Evolutionary conservation across 352 stramenopile species (phyloP).

Genomic region (Globisporangium perplexum): DNA sequence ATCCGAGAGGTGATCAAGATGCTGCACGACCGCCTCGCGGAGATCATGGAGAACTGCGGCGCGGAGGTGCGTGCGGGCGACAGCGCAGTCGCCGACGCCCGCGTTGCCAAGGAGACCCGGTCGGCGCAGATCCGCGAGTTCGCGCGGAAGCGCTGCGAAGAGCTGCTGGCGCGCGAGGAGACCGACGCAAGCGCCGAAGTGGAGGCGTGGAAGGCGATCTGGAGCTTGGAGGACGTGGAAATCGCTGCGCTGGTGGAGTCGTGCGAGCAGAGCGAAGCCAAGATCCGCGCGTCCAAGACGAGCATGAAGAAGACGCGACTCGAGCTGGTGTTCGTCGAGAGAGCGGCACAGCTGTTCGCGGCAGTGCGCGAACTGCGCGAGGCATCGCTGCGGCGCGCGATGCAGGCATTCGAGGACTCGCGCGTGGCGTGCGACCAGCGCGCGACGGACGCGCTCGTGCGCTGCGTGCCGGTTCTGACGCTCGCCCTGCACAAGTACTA

Average conservation of each 20-base stretch:
- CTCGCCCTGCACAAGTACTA: conserved; percentile 37
- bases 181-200: conserved; percentile 27
- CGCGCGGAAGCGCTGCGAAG: conserved; percentile 21
- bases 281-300: conserved; percentile 11
- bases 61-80: conserved; percentile 22
- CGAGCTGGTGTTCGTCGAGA: conserved; percentile 27
- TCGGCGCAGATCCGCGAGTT: conserved; percentile 28
- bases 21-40: conserved; percentile 19
- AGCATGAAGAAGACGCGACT: conserved; percentile 19
- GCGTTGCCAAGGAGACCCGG: conserved; percentile 21
- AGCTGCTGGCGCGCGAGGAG: conserved; percentile 23
- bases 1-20: conserved; percentile 20
- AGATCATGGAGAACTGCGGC: conserved; percentile 12
- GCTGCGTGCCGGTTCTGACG: conserved; percentile 43
- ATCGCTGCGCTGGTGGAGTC: conserved; percentile 24
- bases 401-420: conserved; percentile 21
- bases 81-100: conserved; percentile 16
- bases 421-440: conserved; percentile 17
- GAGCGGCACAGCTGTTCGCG: conserved; percentile 20
- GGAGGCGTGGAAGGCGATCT: conserved; percentile 26
- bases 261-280: conserved; percentile 19
- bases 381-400: conserved; percentile 11
- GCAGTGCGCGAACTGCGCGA: conserved; percentile 21
- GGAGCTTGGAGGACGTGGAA: conserved; percentile 27
- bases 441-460: conserved; percentile 28